These are phyloP conservation scores for Pseudocercospora pini-densiflorae DNA, from an alignment of 2,329 filamentous ascomycete species.

Conservation along the genomic window DNA sequence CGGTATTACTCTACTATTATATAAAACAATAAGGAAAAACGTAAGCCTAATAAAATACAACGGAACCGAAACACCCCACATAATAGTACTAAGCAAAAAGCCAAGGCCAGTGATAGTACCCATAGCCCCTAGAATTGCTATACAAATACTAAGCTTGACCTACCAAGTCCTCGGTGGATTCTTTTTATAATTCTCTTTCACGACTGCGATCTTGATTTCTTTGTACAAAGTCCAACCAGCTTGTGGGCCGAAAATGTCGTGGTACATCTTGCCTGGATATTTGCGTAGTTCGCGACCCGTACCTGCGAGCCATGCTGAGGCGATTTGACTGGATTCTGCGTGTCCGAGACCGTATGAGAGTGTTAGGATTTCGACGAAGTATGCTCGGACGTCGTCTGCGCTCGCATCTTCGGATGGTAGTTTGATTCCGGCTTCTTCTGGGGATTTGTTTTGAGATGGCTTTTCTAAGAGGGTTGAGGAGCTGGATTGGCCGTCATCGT, in stretches of 20 bases:
- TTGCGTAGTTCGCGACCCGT: conserved; percentile 25
- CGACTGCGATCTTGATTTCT: conserved; percentile 12
- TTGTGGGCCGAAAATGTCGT: conserved; percentile 24
- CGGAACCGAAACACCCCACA: neutral
- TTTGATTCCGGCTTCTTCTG: neutral
- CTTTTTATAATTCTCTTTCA: conserved; percentile 2
- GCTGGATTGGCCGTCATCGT: neutral
- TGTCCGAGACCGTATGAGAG: neutral
- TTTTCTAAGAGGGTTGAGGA: neutral
- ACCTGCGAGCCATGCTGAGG: conserved; percentile 25
- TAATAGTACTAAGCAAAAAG: neutral
- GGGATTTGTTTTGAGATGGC: neutral
- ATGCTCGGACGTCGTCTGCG: neutral
- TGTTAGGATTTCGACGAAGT: neutral
- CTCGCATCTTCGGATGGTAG: conserved; percentile 3
- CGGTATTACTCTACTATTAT: neutral
- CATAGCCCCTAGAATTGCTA: neutral
- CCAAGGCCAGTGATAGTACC: neutral
- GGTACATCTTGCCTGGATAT: conserved; percentile 21
- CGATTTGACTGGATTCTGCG: conserved; percentile 16
- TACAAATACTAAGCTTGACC: neutral
- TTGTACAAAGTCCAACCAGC: conserved; percentile 20
- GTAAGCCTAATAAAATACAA: neutral
- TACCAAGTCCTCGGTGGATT: neutral
- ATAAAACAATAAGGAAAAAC: neutral